Base-by-base conservation (phyloP, 2,329 filamentous ascomycete genomes). In the Botryotinia narcissicola region DNA sequence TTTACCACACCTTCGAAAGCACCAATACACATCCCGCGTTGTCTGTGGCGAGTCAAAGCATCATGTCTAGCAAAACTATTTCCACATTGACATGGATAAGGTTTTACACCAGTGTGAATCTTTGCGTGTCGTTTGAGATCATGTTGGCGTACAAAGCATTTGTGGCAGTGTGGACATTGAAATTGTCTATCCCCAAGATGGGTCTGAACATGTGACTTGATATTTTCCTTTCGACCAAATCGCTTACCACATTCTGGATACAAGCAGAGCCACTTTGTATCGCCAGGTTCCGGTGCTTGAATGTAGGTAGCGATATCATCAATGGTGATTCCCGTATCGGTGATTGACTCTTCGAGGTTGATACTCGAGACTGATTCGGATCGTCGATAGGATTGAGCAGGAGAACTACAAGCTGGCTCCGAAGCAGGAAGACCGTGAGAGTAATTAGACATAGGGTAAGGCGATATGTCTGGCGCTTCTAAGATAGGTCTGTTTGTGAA, bases 161-260 rank as follows among this genome's bases (percentile, higher is more conserved):
- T 98, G 70, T 92, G 88, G 85, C 96, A 99, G 72, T 93, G 91
- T 63, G 95, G 94, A 83, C 96, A 99, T 82, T 93, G 92, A 84
- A 94, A 99, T 81, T 98, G 96, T 66, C 96, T 89, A 82, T 99
- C 96, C 79, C 97, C 96, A 76, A 99, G 91, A 83, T 99, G 96
- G 5, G 96, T 99, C 83, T 99, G 96, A 22, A 99, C 93, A 82
- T 99, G 96, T 0, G 95, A 97, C 82, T 97, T 97, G 85, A 98
- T 98, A 84, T 99, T 98, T 83, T 99, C 96, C 82, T 98, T 97
- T 78, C 96, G 90, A n/a, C 95, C 95, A 81, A 99, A 98, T 71
- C 91, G 89, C 83, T 97, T 97, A 78, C 91, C 89, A 83, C 96
- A 99, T 42, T 90, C 91, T 14, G 93, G 85, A 78, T 84, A 95